Evolutionary conservation across 2,329 filamentous ascomycete species (phyloP), one percentile per base, ranked within the genome.

Genomic region (Cytospora schulzeri): DNA sequence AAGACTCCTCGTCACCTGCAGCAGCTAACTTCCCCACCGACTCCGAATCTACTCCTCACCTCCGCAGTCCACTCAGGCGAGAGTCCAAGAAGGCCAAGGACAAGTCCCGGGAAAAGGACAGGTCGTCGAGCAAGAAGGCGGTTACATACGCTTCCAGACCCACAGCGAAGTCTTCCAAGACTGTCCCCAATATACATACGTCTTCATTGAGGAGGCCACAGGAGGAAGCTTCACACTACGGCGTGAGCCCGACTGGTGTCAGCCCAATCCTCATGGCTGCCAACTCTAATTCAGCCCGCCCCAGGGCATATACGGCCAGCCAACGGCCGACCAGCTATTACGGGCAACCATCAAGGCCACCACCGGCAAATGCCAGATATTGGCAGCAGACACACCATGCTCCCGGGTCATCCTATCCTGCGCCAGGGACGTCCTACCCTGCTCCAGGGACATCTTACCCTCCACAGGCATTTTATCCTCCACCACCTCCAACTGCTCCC

Each of bases 41-140:
- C 69, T 79, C 80, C 57, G 78, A 83, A 69, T 75, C 79, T 50
- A 81, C 78, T 19, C 73, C 76, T 45, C 79, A 79, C 33, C 75
- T 77, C 5, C 67, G 70, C 24, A 74, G 69, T 55, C 70, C 74
- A 15, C 68, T 70, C 22, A 70, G 73, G 60, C 74, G 72, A 56
- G 76, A 76, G 41, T 70, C 72, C 50, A 70, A 74, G 26, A 74
- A 75, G 51, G 68, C 72, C 50, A 71, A 74, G 26, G 74, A 67
- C 62, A 72, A 70, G 55, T 65, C 71, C 38, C 72, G 66, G 17
- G 67, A 68, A 26, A 72, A 66, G 55, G 72, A 57, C 7, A 65
- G 60, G 68, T 70, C 15, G 72, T 73, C 51, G 72, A 74, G 22
- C 70, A 70, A 66, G 73, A 75, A 71, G 57, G 58, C 62, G n/a